Evolutionary conservation across 768 basidiomycete genomes (phyloP).

Genomic region (Pisolithus marmoratus): DNA sequence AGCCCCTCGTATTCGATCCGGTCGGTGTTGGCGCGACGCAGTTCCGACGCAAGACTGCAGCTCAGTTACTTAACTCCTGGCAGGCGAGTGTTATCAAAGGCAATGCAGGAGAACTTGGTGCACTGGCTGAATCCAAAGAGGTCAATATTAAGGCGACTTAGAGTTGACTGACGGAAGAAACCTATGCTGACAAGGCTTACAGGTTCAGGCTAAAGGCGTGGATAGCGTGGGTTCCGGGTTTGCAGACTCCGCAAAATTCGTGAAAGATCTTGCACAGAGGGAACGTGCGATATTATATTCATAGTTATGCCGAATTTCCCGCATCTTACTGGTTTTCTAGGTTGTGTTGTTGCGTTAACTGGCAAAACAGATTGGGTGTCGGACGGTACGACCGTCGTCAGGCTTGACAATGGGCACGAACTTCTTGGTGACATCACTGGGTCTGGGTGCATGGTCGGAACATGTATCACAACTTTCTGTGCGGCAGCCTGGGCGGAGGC

Average conservation of each 20-base stretch:
- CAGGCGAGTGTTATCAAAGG: conserved; percentile 93
- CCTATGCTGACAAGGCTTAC: background rate
- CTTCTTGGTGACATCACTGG: conserved; percentile 81
- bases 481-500: conserved; percentile 52
- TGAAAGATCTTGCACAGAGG: conserved; percentile 60
- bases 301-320: background rate
- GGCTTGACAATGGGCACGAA: conserved; percentile 66
- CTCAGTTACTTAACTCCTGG: conserved; percentile 69
- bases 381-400: conserved; percentile 67
- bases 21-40: conserved; percentile 84
- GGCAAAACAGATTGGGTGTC: conserved; percentile 80
- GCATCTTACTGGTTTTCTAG: conserved; percentile 31
- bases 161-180: background rate
- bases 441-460: conserved; percentile 81
- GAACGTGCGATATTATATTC: conserved; percentile 50
- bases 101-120: conserved; percentile 84
- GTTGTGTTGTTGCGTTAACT: conserved; percentile 76
- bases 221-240: conserved; percentile 80
- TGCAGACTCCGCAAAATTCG: conserved; percentile 64
- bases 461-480: conserved; percentile 74
- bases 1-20: conserved; percentile 85
- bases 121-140: conserved; percentile 70
- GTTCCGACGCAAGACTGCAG: conserved; percentile 50
- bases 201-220: conserved; percentile 78
- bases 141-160: conserved; percentile 29